Evolutionary conservation across 176 grass and related monocot species (phyloP), one percentile per base, ranked within the genome.

Genomic region (Carex scoparia): DNA sequence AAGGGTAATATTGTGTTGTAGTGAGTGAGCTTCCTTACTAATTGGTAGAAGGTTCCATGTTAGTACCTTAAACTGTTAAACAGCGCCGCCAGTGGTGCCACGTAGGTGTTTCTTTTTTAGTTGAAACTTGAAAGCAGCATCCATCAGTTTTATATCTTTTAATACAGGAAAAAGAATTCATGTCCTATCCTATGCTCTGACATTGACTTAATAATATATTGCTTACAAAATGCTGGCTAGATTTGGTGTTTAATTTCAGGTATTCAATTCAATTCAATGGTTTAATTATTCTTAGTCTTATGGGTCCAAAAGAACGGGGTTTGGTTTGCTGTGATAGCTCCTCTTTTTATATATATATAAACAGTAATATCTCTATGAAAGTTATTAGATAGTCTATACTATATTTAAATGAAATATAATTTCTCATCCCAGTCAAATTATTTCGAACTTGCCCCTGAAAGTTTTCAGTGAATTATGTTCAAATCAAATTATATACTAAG

Each of bases 1-100:
- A 33, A 78, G 28, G 51, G 51, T 78, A 57, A 78, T 78, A 23
- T 77, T 77, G 73, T 7, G 27, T 31, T 30, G 3, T 40, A 38
- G 19, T 40, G 35, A 65, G 79, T 63, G 32, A 58, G 14, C 18
- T 81, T 81, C 79, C 79, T 81, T 30, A 40, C 57, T 64, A 46
- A 46, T 81, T 61, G 59, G 79, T 48, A 44, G 79, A 81, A 81
- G 58, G 57, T 81, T 81, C 79, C 31, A 46, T 28, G 79, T 81
- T 81, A 16, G 19, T 81, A 23, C 79, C 15, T 18, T 2, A 48
- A 28, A 81, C 11, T 23, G 33, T 18, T 2, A 48, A 28, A 81
- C 11, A 42, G 33, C 35, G 79, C 79, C 32, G 79, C 60, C 78
- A 61, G 11, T 79, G n/a, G 10, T 61, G 55, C 55, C 18, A 81